Percentiles rank a stretch among this genome's conserved stretches.
phyloP scores from a whole-genome alignment of 2,329 filamentous ascomycete genomes.

The Neofusicoccum ribis region DNA sequence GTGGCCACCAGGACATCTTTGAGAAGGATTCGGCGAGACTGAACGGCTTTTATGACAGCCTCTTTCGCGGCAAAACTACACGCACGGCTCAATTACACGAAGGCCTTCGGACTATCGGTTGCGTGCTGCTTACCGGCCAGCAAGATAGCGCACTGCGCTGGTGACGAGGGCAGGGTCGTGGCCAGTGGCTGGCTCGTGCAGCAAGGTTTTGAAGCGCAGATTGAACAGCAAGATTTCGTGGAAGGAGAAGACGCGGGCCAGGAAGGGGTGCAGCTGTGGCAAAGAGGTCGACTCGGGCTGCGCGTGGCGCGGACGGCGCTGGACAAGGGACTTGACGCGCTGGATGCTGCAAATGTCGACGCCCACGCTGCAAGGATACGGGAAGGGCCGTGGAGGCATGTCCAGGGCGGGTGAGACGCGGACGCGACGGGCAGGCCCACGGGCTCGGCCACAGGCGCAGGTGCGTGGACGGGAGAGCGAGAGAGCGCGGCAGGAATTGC shows the following conservation, averaged over 20 bases:
- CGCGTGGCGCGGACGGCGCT: neutral
- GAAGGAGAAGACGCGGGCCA: constrained; percentile 5
- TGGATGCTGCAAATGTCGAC: constrained; percentile 75
- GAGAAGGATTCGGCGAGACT: neutral
- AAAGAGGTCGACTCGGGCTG: neutral
- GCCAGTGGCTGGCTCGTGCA: neutral
- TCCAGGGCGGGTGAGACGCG: neutral
- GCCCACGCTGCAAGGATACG: constrained; percentile 68
- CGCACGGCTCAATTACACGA: neutral
- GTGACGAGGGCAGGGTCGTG: neutral
- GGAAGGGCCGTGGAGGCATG: constrained; percentile 57
- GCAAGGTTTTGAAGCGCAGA: neutral
- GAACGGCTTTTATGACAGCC: constrained; percentile 48
- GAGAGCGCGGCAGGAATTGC: neutral
- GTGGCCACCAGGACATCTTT: neutral
- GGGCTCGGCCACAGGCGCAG: too few species aligned
- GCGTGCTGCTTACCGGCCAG: constrained; percentile 34
- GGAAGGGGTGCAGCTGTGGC: neutral
- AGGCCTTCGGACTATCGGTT: neutral
- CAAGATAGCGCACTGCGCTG: constrained; percentile 29
- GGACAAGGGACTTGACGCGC: constrained; percentile 59
- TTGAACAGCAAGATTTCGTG: constrained; percentile 12
- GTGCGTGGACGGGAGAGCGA: neutral
- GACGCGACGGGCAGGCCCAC: neutral
- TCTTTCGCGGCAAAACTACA: constrained; percentile 52